A percentile compares a stretch with the other conserved stretches of the same genome.
phyloP scores from a whole-genome alignment of 768 basidiomycete species.

The Mycena rebaudengoi region DNA sequence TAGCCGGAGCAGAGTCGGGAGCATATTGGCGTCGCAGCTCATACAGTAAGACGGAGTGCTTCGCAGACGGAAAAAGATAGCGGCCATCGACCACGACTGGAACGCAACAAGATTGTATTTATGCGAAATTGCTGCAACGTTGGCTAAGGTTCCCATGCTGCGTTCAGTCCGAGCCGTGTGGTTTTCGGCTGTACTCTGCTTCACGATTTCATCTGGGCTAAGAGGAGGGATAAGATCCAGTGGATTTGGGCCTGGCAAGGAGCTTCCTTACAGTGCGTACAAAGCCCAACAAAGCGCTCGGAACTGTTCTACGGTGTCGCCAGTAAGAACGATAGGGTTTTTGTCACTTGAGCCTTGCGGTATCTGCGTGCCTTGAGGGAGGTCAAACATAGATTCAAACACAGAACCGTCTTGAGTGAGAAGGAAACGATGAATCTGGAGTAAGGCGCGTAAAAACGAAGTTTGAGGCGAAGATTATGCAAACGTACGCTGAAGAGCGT shows the following conservation, averaged over 20 bases:
- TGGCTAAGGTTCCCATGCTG: neutral
- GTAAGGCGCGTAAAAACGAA: neutral
- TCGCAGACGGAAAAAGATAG: neutral
- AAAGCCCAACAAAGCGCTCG: conserved; percentile 10
- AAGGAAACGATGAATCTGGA: conserved; percentile 12
- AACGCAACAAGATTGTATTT: conserved; percentile 9
- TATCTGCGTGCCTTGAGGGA: neutral
- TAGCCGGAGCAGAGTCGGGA: neutral
- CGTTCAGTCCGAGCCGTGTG: no score
- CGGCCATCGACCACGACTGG: conserved; percentile 8
- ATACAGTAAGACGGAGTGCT: neutral
- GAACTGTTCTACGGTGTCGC: conserved; percentile 2
- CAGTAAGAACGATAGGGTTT: conserved; percentile 2
- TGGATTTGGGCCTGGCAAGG: no score
- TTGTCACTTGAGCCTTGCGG: conserved; percentile 1
- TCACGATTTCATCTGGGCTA: neutral
- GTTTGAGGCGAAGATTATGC: no score
- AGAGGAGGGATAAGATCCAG: neutral
- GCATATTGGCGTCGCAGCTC: neutral
- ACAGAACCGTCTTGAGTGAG: neutral
- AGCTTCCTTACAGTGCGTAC: conserved; percentile 7
- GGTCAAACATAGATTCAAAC: conserved; percentile 7
- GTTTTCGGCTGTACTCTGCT: neutral
- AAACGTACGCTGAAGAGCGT: conserved; percentile 6
- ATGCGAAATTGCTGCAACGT: conserved; percentile 2